Conservation (phyloP, 2,329 filamentous ascomycete genomes). For the Xylaria sp. region DNA sequence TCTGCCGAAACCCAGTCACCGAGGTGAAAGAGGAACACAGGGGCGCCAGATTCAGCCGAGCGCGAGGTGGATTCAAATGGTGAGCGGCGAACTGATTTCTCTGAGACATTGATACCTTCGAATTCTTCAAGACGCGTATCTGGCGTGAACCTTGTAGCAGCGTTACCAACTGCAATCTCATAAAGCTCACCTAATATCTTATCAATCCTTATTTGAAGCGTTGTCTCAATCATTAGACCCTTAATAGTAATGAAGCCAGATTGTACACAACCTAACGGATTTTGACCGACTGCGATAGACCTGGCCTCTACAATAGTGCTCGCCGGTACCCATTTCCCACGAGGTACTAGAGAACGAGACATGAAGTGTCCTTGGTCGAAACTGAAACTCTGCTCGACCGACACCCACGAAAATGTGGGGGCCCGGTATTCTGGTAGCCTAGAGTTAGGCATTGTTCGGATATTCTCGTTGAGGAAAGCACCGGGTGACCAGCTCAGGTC, state of each 20-base stretch:
- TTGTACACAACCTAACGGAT: background rate
- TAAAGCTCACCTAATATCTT: background rate
- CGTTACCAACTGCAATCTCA: too few relatives aligned
- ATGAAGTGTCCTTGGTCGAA: too few relatives aligned
- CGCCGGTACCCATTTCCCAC: too few relatives aligned
- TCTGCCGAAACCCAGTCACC: too few relatives aligned
- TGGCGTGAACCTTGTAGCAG: too few relatives aligned
- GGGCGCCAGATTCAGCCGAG: too few relatives aligned
- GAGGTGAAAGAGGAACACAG: too few relatives aligned
- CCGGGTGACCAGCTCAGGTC: background rate
- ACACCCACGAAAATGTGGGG: slow-evolving; percentile 6
- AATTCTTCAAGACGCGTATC: background rate
- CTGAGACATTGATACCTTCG: background rate
- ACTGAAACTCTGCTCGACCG: background rate
- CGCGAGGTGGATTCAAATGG: too few relatives aligned
- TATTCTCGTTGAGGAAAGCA: background rate
- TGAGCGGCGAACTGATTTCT: background rate
- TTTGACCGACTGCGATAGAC: background rate
- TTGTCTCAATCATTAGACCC: background rate
- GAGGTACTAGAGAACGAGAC: too few relatives aligned
- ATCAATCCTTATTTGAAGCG: background rate
- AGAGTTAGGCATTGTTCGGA: too few relatives aligned
- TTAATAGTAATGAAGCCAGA: background rate
- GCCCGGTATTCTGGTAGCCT: background rate
- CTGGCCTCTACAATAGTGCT: background rate